Conservation (phyloP, 176 grass and related monocot species). For the Cenchrus purpureus region DNA sequence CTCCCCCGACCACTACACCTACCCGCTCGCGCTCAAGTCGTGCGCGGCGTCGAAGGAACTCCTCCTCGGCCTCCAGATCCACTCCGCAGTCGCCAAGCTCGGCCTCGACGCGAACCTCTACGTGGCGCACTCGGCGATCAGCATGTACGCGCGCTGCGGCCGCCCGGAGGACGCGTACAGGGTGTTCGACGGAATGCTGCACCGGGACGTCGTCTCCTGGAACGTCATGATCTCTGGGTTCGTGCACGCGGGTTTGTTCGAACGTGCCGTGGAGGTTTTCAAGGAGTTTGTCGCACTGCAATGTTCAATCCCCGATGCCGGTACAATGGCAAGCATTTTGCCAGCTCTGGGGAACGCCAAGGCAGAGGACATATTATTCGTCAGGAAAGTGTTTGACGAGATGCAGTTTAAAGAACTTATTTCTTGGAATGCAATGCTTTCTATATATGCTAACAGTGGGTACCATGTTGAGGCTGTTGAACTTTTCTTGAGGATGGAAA, state of each 20-base stretch:
- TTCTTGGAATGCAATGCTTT: conserved; percentile 85
- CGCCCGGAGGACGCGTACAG: conserved; percentile 45
- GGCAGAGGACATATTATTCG: conserved; percentile 34
- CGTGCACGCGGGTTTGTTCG: conserved; percentile 34
- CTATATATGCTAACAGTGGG: conserved; percentile 67
- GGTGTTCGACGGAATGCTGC: conserved; percentile 68
- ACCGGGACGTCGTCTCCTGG: conserved; percentile 73
- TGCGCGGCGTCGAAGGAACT: conserved; percentile 55
- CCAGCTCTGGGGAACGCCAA: conserved; percentile 53
- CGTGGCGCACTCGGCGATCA: conserved; percentile 66
- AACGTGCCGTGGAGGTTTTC: conserved; percentile 44
- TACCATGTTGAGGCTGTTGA: conserved; percentile 64
- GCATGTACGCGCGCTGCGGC: conserved; percentile 64
- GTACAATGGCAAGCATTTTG: conserved; percentile 75
- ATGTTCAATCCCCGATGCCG: conserved; percentile 54
- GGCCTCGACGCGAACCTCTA: conserved; percentile 59
- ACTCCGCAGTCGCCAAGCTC: conserved; percentile 42
- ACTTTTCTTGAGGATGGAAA: conserved; percentile 68
- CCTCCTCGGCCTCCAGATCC: conserved; percentile 53
- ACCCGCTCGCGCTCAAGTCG: conserved; percentile 76
- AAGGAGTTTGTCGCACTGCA: conserved; percentile 49
- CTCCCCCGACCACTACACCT: conserved; percentile 74
- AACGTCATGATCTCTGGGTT: conserved; percentile 78
- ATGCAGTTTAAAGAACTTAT: conserved; percentile 60
- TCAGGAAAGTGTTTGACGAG: conserved; percentile 54